phyloP scores from a whole-genome alignment of 176 grass and related monocot species.

The Zea luxurians region DNA sequence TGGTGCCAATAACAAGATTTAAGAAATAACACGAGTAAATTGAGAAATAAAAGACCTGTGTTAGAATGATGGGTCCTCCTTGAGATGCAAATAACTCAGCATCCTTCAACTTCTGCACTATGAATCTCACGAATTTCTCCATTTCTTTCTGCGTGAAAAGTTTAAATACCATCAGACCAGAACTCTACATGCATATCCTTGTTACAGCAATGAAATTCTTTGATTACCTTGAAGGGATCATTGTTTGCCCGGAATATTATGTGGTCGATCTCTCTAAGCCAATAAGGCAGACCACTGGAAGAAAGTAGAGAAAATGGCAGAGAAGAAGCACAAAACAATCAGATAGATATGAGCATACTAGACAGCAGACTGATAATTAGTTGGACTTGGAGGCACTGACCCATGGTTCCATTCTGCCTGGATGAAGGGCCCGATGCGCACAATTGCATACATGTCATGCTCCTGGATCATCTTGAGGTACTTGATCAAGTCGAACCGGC shows the following conservation, averaged over 20 bases:
- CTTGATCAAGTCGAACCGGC: constrained; percentile 57
- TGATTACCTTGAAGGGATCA: constrained; percentile 66
- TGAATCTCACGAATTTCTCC: constrained; percentile 71
- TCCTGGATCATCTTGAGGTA: constrained; percentile 65
- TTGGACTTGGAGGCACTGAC: constrained; percentile 31
- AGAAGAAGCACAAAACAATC: constrained; percentile 1
- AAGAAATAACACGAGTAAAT: background rate
- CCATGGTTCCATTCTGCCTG: constrained; percentile 94
- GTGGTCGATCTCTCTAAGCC: constrained; percentile 69
- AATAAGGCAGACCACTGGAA: constrained; percentile 75
- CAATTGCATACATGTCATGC: constrained; percentile 53
- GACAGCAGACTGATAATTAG: background rate
- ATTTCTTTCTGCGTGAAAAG: constrained; percentile 61
- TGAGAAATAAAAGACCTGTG: constrained; percentile 55
- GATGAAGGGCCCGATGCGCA: constrained; percentile 79
- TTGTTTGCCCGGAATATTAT: constrained; percentile 83
- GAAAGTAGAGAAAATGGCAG: constrained; percentile 1
- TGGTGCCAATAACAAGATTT: constrained; percentile 6
- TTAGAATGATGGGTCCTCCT: constrained; percentile 77
- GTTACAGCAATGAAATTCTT: constrained; percentile 10
- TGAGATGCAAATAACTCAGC: constrained; percentile 62
- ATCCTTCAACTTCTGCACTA: constrained; percentile 74
- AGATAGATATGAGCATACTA: constrained; percentile 3
- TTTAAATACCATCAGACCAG: background rate
- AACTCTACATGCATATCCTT: background rate